These are phyloP conservation scores for Aspergillus flavus DNA, from an alignment of 2,329 filamentous ascomycete species.

Conservation along the genomic window DNA sequence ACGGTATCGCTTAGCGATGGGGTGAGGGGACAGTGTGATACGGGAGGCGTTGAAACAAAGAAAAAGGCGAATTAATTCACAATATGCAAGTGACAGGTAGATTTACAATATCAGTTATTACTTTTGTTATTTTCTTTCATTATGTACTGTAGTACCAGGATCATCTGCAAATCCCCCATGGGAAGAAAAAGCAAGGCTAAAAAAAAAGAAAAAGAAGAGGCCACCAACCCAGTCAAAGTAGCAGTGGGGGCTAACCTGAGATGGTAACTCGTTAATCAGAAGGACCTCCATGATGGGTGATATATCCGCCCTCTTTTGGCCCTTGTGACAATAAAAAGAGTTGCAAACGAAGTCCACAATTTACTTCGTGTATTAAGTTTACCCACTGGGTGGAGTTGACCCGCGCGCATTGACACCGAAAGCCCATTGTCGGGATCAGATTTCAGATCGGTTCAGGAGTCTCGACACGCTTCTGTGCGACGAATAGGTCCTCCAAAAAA, in stretches of 20 bases:
- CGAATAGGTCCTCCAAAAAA: not conserved
- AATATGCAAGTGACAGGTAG: not conserved
- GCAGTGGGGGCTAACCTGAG: not conserved
- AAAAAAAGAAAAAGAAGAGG: not conserved
- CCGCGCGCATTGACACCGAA: conserved; percentile 4
- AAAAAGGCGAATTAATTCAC: not conserved
- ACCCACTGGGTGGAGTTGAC: conserved; percentile 1
- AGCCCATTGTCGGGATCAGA: not conserved
- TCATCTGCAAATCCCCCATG: not conserved
- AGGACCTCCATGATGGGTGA: not conserved
- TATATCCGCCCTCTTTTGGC: not conserved
- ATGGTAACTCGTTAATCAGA: not conserved
- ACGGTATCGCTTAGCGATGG: not conserved
- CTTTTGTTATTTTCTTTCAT: not conserved
- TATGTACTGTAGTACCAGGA: not conserved
- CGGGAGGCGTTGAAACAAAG: not conserved
- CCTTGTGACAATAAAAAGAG: not conserved
- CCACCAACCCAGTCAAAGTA: not conserved
- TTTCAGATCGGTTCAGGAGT: conserved; percentile 3
- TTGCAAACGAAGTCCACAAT: conserved; percentile 1
- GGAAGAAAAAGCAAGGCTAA: not conserved
- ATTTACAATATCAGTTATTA: not conserved
- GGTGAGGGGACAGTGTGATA: not conserved
- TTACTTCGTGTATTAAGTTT: conserved; percentile 3
- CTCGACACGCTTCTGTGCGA: not conserved